Conservation (phyloP, 768 basidiomycete genomes). For the Termitomyces sp. region DNA sequence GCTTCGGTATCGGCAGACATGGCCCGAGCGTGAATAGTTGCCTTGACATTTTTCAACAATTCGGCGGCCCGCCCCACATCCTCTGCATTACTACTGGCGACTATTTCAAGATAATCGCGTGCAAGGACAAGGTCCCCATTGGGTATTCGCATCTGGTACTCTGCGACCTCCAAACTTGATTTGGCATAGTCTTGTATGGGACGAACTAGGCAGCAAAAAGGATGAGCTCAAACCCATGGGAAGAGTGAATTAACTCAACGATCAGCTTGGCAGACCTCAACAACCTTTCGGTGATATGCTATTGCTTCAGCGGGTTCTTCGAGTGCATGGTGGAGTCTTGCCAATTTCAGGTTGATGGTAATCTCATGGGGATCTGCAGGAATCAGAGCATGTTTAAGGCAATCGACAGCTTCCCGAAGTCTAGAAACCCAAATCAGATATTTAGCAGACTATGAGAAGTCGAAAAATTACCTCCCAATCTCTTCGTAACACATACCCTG, state of each 20-base stretch:
- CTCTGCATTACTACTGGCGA: slow-evolving; percentile 77
- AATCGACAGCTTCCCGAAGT: slow-evolving; percentile 84
- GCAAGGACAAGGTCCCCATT: slow-evolving; percentile 69
- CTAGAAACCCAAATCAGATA: slow-evolving; percentile 33
- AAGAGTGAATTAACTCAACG: slow-evolving; percentile 33
- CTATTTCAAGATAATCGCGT: slow-evolving; percentile 63
- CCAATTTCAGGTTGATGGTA: slow-evolving; percentile 67
- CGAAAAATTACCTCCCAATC: slow-evolving; percentile 64
- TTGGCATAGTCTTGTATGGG: slow-evolving; percentile 76
- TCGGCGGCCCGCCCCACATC: slow-evolving; percentile 74
- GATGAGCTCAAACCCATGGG: slow-evolving; percentile 18
- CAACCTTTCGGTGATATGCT: slow-evolving; percentile 76
- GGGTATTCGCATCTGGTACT: slow-evolving; percentile 61
- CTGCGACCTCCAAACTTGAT: slow-evolving; percentile 82
- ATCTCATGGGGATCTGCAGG: slow-evolving; percentile 76
- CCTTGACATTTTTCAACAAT: slow-evolving; percentile 55
- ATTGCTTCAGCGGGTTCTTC: slow-evolving; percentile 66
- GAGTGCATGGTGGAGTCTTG: slow-evolving; percentile 61
- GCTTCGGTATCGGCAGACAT: slow-evolving; percentile 12
- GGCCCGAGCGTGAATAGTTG: slow-evolving; percentile 24
- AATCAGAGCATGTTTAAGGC: slow-evolving; percentile 84
- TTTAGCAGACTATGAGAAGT: neutral
- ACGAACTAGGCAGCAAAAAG: slow-evolving; percentile 40
- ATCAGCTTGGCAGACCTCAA: slow-evolving; percentile 65
- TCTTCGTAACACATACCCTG: slow-evolving; percentile 93